Conservation (phyloP, 2,329 filamentous ascomycete species). For the Cyclaneusma minus region DNA sequence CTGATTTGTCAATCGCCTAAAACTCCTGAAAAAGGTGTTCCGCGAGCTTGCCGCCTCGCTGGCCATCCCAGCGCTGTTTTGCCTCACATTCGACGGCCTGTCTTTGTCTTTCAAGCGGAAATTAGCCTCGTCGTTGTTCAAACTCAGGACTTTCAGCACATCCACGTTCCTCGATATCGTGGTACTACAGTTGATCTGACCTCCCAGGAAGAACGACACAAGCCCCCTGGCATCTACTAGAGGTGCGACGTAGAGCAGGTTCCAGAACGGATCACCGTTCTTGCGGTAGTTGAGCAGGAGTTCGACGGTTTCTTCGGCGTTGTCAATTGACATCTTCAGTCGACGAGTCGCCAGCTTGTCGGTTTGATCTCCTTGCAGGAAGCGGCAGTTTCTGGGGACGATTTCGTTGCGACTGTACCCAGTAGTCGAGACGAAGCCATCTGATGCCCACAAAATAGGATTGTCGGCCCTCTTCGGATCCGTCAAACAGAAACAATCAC, state of each 20-base stretch:
- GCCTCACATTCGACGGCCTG: constrained; percentile 10
- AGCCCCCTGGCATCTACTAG: constrained; percentile 31
- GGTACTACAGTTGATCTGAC: constrained; percentile 40
- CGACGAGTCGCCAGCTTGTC: constrained; percentile 25
- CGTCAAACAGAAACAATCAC: constrained; percentile 41
- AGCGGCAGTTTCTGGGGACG: constrained; percentile 31
- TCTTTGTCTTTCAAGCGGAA: constrained; percentile 7
- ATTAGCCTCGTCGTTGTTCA: constrained; percentile 18
- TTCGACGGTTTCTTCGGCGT: constrained; percentile 29
- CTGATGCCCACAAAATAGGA: constrained; percentile 31
- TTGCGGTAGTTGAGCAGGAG: constrained; percentile 34
- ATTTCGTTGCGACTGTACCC: constrained; percentile 31
- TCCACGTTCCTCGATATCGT: constrained; percentile 33
- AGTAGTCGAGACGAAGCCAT: constrained; percentile 34
- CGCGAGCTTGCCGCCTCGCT: constrained; percentile 4
- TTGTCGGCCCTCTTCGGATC: constrained; percentile 33
- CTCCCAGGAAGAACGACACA: constrained; percentile 36
- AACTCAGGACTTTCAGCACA: constrained; percentile 31
- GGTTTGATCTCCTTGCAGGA: constrained; percentile 31
- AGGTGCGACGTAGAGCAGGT: constrained; percentile 36
- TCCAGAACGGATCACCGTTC: constrained; percentile 38
- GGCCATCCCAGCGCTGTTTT: background rate
- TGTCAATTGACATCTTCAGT: constrained; percentile 25
- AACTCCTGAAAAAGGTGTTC: constrained; percentile 14
- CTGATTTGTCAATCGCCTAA: too few relatives aligned